phyloP scores from a whole-genome alignment of 1,139 yeast genomes.

The Meyerozyma sp. region DNA sequence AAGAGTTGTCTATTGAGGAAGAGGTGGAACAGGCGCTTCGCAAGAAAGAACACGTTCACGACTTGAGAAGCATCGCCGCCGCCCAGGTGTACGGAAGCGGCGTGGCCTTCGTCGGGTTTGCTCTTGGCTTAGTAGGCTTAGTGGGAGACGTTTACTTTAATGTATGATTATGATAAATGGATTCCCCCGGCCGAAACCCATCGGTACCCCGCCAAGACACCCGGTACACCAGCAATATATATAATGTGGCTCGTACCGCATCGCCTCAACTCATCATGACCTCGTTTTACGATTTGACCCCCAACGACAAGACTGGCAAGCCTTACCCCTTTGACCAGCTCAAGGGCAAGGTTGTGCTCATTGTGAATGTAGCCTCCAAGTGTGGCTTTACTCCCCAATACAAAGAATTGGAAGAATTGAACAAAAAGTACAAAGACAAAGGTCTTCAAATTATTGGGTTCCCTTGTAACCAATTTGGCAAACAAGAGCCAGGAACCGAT shows the following conservation, averaged over 20 bases:
- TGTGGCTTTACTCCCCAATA: slow-evolving; percentile 84
- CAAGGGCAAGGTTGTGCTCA: slow-evolving; percentile 84
- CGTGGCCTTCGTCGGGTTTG: slow-evolving; percentile 38
- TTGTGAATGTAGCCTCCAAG: slow-evolving; percentile 93
- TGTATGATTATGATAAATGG: neutral
- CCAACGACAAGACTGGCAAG: slow-evolving; percentile 50
- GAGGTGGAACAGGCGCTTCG: slow-evolving; percentile 38
- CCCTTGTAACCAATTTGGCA: slow-evolving; percentile 72
- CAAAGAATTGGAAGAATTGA: slow-evolving; percentile 71
- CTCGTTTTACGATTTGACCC: slow-evolving; percentile 33
- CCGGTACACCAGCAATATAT: neutral
- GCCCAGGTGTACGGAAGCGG: slow-evolving; percentile 32
- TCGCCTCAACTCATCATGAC: slow-evolving; percentile 6
- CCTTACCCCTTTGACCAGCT: slow-evolving; percentile 64
- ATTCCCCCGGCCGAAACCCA: neutral
- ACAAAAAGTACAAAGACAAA: slow-evolving; percentile 69
- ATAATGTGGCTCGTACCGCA: neutral
- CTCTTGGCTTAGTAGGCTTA: slow-evolving; percentile 42
- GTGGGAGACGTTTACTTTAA: slow-evolving; percentile 38
- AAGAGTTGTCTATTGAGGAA: slow-evolving; percentile 24
- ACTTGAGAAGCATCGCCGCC: slow-evolving; percentile 24
- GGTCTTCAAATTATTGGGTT: slow-evolving; percentile 82
- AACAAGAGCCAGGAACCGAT: slow-evolving; percentile 13
- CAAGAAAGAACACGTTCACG: slow-evolving; percentile 33
- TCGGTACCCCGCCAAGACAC: neutral